Evolutionary conservation across 2,329 filamentous ascomycete species (phyloP).

Genomic region (Emericellopsis atlantica): DNA sequence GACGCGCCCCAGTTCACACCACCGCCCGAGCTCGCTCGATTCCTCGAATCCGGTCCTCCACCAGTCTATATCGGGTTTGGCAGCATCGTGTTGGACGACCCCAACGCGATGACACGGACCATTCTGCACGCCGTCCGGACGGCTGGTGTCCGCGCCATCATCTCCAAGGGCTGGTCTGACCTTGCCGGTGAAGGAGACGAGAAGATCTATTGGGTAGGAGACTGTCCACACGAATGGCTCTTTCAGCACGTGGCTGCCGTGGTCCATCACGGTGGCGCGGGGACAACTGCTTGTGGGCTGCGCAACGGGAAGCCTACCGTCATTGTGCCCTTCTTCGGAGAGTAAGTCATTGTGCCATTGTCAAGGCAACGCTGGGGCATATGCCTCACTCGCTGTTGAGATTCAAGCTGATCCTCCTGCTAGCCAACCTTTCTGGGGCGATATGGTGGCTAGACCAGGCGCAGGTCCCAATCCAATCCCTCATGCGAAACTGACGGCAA

Average conservation of each 20-base stretch:
- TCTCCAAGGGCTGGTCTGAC: constrained; percentile 54
- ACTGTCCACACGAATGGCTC: constrained; percentile 55
- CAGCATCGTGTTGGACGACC: constrained; percentile 53
- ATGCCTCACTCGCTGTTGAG: too few relatives aligned
- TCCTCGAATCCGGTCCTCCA: constrained; percentile 41
- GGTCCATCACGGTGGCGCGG: constrained; percentile 53
- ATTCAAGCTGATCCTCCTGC: not conserved
- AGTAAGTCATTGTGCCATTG: constrained; percentile 6
- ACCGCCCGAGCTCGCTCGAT: constrained; percentile 35
- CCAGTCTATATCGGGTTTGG: constrained; percentile 58
- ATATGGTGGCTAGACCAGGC: constrained; percentile 24
- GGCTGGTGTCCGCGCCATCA: constrained; percentile 44
- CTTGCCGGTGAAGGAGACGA: constrained; percentile 38
- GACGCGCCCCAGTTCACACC: constrained; percentile 24
- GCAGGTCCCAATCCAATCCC: constrained; percentile 24
- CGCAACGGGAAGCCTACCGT: constrained; percentile 47
- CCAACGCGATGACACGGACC: constrained; percentile 40
- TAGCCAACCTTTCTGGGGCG: constrained; percentile 28
- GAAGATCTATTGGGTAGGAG: constrained; percentile 47
- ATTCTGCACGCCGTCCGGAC: constrained; percentile 46
- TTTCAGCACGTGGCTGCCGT: constrained; percentile 46
- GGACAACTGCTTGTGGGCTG: constrained; percentile 51
- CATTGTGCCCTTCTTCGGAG: constrained; percentile 55
- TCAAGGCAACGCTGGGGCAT: not conserved
- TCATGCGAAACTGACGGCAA: constrained; percentile 17